phyloP scores from a whole-genome alignment of 805 yeast genomes.

The Ogataea populi-albae region DNA sequence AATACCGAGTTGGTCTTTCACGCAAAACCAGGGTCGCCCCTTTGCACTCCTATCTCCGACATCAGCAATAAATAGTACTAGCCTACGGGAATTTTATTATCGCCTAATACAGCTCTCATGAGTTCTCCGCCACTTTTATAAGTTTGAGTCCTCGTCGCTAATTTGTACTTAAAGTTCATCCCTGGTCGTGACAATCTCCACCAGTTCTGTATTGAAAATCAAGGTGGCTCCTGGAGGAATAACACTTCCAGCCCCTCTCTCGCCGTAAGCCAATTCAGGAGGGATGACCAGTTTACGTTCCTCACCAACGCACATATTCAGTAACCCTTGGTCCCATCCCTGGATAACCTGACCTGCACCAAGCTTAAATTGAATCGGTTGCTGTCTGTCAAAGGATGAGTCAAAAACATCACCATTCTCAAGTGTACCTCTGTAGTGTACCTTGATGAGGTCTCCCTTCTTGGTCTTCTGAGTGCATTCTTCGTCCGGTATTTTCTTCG shows the following conservation, averaged over 20 bases:
- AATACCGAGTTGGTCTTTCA: constrained; percentile 19
- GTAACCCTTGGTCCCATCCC: constrained; percentile 90
- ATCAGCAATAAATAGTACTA: neutral
- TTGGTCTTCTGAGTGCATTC: constrained; percentile 58
- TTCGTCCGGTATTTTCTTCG: constrained; percentile 45
- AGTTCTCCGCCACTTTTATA: no score
- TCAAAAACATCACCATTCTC: constrained; percentile 73
- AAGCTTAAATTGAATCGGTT: constrained; percentile 67
- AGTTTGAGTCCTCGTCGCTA: constrained; percentile 2
- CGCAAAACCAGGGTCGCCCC: constrained; percentile 17
- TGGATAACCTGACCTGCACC: constrained; percentile 78
- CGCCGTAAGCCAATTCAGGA: constrained; percentile 74
- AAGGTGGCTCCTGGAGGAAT: constrained; percentile 79
- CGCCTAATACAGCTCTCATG: neutral
- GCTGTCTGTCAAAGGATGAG: constrained; percentile 59
- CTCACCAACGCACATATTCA: constrained; percentile 87
- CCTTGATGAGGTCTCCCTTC: constrained; percentile 65
- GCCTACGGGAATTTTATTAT: neutral
- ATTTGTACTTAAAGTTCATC: constrained; percentile 23
- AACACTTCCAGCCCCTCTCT: constrained; percentile 60
- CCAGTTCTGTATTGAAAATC: constrained; percentile 61
- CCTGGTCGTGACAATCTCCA: constrained; percentile 39
- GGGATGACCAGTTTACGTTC: constrained; percentile 78
- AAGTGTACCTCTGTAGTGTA: constrained; percentile 77
- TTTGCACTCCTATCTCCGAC: constrained; percentile 16